Percentiles rank a stretch among this genome's conserved stretches.
phyloP scores from a whole-genome alignment of 768 basidiomycete genomes.

The Pseudohyphozyma bogoriensis region DNA sequence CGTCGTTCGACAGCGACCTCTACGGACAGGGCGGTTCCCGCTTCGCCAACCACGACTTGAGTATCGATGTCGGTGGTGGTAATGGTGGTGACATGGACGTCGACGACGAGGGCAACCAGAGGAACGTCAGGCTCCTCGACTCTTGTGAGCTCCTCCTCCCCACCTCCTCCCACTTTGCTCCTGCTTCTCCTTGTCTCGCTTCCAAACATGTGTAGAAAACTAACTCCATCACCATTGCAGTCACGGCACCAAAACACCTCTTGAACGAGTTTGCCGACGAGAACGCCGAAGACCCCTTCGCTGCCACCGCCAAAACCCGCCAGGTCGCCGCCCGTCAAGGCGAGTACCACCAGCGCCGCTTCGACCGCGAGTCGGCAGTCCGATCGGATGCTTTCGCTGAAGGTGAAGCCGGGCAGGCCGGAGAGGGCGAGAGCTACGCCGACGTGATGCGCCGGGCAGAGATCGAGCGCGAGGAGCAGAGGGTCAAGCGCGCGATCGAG shows the following conservation, averaged over 20 bases:
- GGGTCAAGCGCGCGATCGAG: slow-evolving; percentile 71
- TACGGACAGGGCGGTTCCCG: slow-evolving; percentile 6
- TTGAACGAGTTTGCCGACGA: slow-evolving; percentile 95
- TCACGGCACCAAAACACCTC: slow-evolving; percentile 81
- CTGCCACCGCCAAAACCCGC: slow-evolving; percentile 81
- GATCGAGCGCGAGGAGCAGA: slow-evolving; percentile 83
- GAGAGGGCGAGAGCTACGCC: slow-evolving; percentile 68
- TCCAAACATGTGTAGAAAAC: neutral
- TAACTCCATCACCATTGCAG: slow-evolving; percentile 4
- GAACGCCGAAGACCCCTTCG: slow-evolving; percentile 57
- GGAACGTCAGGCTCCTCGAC: slow-evolving; percentile 17
- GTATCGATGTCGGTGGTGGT: slow-evolving; percentile 14
- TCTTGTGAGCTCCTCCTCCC: slow-evolving; percentile 7
- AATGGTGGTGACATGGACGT: slow-evolving; percentile 13
- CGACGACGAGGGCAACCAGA: slow-evolving; percentile 14
- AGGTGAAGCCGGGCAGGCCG: slow-evolving; percentile 49
- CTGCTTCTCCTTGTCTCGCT: neutral
- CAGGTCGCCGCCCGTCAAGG: slow-evolving; percentile 89
- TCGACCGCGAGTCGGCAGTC: slow-evolving; percentile 65
- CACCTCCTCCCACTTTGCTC: neutral
- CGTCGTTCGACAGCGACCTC: slow-evolving; percentile 15
- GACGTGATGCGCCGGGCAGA: slow-evolving; percentile 87
- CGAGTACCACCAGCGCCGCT: slow-evolving; percentile 88
- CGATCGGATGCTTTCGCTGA: slow-evolving; percentile 48
- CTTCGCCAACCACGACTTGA: slow-evolving; percentile 16